Evolutionary conservation across 257 asterid species (phyloP).

Genomic region (Fraxinus quadrangulata): DNA sequence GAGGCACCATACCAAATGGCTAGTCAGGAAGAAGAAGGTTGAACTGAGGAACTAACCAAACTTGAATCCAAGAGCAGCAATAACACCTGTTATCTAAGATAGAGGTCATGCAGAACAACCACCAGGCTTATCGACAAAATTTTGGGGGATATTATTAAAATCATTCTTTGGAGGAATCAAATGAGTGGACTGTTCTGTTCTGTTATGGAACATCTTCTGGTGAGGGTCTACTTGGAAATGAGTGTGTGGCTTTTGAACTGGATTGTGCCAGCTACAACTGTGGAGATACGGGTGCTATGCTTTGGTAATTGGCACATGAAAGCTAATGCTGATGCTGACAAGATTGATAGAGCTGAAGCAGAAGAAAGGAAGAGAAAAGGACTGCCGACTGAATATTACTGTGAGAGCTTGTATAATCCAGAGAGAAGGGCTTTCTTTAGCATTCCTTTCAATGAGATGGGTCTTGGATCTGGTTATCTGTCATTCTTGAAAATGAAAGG

Average conservation of each 20-base stretch:
- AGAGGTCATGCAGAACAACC: constrained; percentile 91
- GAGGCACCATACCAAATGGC: constrained; percentile 88
- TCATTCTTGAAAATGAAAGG: constrained; percentile 57
- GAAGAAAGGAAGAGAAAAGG: constrained; percentile 81
- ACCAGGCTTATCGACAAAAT: constrained; percentile 79
- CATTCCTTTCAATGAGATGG: constrained; percentile 52
- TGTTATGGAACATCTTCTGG: constrained; percentile 28
- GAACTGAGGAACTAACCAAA: constrained; percentile 51
- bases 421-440: constrained; percentile 84
- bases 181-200: constrained; percentile 36
- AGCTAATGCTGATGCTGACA: constrained; percentile 60
- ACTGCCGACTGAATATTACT: constrained; percentile 66
- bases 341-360: constrained; percentile 69
- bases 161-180: constrained; percentile 60
- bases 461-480: constrained; percentile 81
- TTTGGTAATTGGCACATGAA: constrained; percentile 90
- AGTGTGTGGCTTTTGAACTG: constrained; percentile 58
- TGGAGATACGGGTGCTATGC: constrained; percentile 57
- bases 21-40: constrained; percentile 82
- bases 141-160: constrained; percentile 86
- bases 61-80: constrained; percentile 79
- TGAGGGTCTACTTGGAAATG: constrained; percentile 54
- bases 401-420: constrained; percentile 82
- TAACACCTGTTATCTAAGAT: constrained; percentile 71
- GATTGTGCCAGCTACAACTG: constrained; percentile 47